These are phyloP conservation scores for Pyronema domesticum DNA, from an alignment of 495 filamentous ascomycete species.

Conservation along the genomic window DNA sequence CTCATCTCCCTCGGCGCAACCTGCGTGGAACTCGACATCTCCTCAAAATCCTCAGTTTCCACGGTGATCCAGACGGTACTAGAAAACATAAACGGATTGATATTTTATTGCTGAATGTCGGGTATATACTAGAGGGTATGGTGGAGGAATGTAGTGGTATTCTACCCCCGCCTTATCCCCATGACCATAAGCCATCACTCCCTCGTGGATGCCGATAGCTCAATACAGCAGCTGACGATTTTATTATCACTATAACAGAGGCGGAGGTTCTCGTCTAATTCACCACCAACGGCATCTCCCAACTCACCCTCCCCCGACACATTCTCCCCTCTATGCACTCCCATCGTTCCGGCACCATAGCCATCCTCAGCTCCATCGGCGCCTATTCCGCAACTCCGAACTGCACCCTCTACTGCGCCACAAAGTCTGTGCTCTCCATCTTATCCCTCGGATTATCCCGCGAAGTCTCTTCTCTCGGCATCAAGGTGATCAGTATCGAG, in stretches of 20 bases:
- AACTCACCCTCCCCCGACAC: conserved; percentile 29
- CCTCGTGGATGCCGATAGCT: no score
- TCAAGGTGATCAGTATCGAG: conserved; percentile 31
- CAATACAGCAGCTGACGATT: no score
- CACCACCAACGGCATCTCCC: conserved; percentile 32
- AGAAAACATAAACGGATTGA: conserved; percentile 30
- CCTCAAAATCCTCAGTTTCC: conserved; percentile 11
- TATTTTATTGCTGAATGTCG: conserved; percentile 35
- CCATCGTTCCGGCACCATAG: conserved; percentile 29
- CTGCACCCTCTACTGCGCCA: conserved; percentile 29
- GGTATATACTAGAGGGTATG: conserved; percentile 27
- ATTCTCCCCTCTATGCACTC: conserved; percentile 32
- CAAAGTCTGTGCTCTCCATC: conserved; percentile 31
- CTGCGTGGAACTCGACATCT: conserved; percentile 28
- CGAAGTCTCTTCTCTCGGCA: conserved; percentile 30
- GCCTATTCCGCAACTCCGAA: conserved; percentile 14
- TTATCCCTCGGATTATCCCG: conserved; percentile 27
- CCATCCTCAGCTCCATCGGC: conserved; percentile 25
- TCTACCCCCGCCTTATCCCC: no score
- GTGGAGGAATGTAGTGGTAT: no score
- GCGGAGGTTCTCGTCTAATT: conserved; percentile 25
- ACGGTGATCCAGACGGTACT: no score
- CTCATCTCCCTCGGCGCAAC: conserved; percentile 27
- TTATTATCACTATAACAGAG: conserved; percentile 22
- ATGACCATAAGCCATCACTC: no score